Evolutionary conservation across 83 land plant species (phyloP), one percentile per base, ranked within the genome.

Genomic region (Isoetes engelmannii): DNA sequence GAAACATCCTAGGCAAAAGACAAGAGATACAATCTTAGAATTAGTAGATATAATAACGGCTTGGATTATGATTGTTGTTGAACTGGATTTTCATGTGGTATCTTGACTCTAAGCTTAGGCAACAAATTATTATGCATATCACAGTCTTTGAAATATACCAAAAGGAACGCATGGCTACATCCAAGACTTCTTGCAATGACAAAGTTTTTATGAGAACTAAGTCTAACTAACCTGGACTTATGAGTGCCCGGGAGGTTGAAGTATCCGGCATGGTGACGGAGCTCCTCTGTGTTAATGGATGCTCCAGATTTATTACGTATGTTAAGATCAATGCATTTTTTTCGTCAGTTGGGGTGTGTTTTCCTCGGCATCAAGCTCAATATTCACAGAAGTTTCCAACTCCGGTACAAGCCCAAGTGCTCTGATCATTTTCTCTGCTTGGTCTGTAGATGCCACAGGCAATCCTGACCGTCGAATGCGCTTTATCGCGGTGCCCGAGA

Each of bases 221-320:
- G 28, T 4, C 13, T 8, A 21, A 45, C 18, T 70, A 79, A 95
- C 99, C 80, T 92, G 15, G 99, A 87, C 49, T 70, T 87, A 61
- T 85, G 81, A 0, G 95, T 80, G 49, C 85, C 79, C 48, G 73
- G 44, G 53, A 91, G 84, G 48, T 75, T 66, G 75, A 85, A 95
- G 51, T 95, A 95, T 1, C 99, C 97, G 7, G 97, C 97, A 74
- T 85, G 87, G 61, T 95, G 99, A 2, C 89, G 91, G 6, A 95
- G 76, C 0, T 88, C 94, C 50, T 84, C 88, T 6, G 72, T 60
- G 4, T 81, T 57, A 7, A 79, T 17, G 7, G 45, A 13, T 9
- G 56, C 75, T 1, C 69, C 63, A 3, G 79, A 47, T 5, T 74
- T 77, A 0, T 72, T 76, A 17, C n/a, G 63, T 9, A 83, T 42